Evolutionary conservation across 495 filamentous ascomycete species (phyloP), one percentile per base, ranked within the genome.

Genomic region (Xylaria palmicola): DNA sequence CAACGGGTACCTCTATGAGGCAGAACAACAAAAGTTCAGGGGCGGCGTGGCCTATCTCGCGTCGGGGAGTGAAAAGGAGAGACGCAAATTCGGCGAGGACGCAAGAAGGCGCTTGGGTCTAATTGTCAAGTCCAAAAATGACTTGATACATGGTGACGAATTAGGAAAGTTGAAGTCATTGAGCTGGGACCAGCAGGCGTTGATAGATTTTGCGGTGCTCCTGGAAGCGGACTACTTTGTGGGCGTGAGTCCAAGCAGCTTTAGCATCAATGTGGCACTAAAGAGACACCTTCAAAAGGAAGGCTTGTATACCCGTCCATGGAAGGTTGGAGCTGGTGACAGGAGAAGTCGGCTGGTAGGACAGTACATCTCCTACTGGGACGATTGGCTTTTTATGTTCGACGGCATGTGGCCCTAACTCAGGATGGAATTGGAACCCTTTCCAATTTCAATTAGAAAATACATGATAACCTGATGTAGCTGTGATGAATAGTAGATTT

Each of bases 301-400:
- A 1, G 75, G 75, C 0, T 44, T 79, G 22, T 67, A 77, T 44
- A 75, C 74, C 0, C 59, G 76, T 15, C 76, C 76, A 3, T 80
- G 76, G 76, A 76, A 63, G 60, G 67, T 76, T 13, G 72, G 73
- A 3, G 66, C 64, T 3, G 69, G 77, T 0, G 76, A 80, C 52
- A 74, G 68, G 20, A 56, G 73, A 27, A 80, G 76, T 30, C 77
- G 75, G 76, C 61, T 80, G 29, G 65, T 75, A 0, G 77, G 77
- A 2, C 71, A 64, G 7, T 75, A 75, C 47, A 65, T 72, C 19
- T 56, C 68, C 5, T 80, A 79, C 48, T 79, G 74, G 75, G 72
- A 77, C 17, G 74, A 80, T 32, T 79, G 76, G 76, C 56, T 78
- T 7, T 80, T 75, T 30, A 80, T 80, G 76, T 80, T 69, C 37